Conservation (phyloP, 2,329 filamentous ascomycete genomes). For the Aspergillus phoenicis region DNA sequence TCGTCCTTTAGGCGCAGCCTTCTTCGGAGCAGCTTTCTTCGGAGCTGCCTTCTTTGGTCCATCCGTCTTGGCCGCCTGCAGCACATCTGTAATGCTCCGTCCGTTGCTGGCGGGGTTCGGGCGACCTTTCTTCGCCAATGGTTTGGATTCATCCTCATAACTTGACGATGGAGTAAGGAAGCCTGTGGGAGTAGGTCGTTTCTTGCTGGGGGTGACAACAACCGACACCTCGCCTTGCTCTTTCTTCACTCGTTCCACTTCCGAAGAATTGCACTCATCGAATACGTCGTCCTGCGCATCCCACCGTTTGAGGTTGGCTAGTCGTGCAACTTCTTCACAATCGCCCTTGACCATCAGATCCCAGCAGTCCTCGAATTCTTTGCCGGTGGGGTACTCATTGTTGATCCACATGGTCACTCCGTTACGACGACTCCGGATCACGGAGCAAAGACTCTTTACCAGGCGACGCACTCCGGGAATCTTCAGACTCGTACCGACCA, state of each 20-base stretch:
- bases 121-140: slow-evolving; percentile 25
- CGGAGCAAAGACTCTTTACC: slow-evolving; percentile 85
- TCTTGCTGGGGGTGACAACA: slow-evolving; percentile 46
- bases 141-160: slow-evolving; percentile 34
- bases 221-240: slow-evolving; percentile 43
- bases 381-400: slow-evolving; percentile 76
- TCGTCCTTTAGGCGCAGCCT: slow-evolving; percentile 25
- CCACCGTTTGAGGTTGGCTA: slow-evolving; percentile 65
- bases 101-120: slow-evolving; percentile 37
- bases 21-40: slow-evolving; percentile 29
- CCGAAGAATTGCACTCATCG: slow-evolving; percentile 48
- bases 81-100: slow-evolving; percentile 29
- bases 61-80: slow-evolving; percentile 22
- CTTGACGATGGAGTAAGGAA: slow-evolving; percentile 49
- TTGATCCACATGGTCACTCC: slow-evolving; percentile 96
- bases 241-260: slow-evolving; percentile 47
- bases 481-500: slow-evolving; percentile 93
- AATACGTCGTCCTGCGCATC: slow-evolving; percentile 52
- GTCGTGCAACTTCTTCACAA: slow-evolving; percentile 81
- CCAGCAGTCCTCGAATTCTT: slow-evolving; percentile 89
- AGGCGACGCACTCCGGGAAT: slow-evolving; percentile 89
- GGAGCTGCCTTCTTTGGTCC: slow-evolving; percentile 25
- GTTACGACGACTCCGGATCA: slow-evolving; percentile 74
- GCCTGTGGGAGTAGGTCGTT: slow-evolving; percentile 34
- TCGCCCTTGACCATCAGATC: slow-evolving; percentile 85